These are phyloP conservation scores for Torulaspora indica DNA, from an alignment of 805 yeast species.

Conservation along the genomic window DNA sequence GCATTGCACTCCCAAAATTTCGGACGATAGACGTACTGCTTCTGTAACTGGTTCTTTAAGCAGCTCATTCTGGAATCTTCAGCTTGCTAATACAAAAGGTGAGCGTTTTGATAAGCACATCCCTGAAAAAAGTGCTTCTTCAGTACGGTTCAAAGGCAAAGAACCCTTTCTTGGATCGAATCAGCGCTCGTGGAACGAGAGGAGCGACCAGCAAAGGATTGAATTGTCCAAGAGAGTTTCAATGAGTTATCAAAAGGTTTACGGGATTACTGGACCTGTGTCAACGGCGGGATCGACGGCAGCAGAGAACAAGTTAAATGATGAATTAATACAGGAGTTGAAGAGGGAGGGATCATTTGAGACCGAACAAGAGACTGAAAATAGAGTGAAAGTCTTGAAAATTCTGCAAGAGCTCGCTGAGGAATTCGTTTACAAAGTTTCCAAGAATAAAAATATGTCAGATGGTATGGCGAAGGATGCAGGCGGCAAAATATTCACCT, in stretches of 20 bases:
- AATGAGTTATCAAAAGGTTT: constrained; percentile 35
- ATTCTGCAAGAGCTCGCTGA: constrained; percentile 67
- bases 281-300: constrained; percentile 82
- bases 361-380: constrained; percentile 73
- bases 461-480: constrained; percentile 98
- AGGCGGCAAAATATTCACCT: constrained; percentile 96
- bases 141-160: neutral
- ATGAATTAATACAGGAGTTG: constrained; percentile 68
- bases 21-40: constrained; percentile 1
- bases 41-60: constrained; percentile 6
- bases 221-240: neutral
- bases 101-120: constrained; percentile 1
- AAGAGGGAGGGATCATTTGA: constrained; percentile 86
- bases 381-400: constrained; percentile 69
- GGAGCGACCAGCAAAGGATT: neutral
- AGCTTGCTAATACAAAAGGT: constrained; percentile 1
- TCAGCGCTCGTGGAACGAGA: constrained; percentile 1
- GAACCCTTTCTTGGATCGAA: constrained; percentile 1
- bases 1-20: constrained; percentile 7
- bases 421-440: constrained; percentile 79
- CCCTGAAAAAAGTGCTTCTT: neutral
- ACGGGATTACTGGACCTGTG: constrained; percentile 54
- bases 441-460: constrained; percentile 80
- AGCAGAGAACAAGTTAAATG: constrained; percentile 72
- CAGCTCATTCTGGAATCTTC: constrained; percentile 9